Base-by-base conservation (phyloP, 1,139 yeast genomes). In the Debaryomycetaceae sp. region DNA sequence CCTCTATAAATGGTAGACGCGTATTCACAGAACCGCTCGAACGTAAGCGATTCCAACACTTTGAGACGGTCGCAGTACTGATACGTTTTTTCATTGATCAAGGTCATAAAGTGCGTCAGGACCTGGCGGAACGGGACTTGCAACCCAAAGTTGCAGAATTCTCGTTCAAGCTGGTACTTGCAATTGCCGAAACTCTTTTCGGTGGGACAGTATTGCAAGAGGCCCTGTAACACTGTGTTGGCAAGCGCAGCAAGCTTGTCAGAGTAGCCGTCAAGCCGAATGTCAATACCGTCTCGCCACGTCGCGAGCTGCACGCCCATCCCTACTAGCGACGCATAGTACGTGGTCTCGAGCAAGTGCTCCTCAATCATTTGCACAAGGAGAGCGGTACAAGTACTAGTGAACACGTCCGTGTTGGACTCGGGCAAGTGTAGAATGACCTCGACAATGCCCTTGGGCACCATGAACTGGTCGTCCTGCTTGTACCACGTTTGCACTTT, bases 271-370 rank as follows among this genome's bases (percentile, higher is more conserved):
- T 67, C 62, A 13, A 85, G 62, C 28, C 71, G 70, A 25, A 90
- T 48, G 25, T 71, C 68, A 27, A 86, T 47, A 1, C 95, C 95
- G 40, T 79, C 86, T 37, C 79, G 68, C 37, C 79, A 71, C 30
- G 72, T 59, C 25, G 63, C 53, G 25, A 87, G 62, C 4, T 64
- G 56, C 36, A 77, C 76, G 28, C 65, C 58, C 33, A 86, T 65
- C 0, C 92, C 93, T 3, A 92, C 95, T 35, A 86, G 62, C 6
- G 77, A 71, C 0, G 98, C 96, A 47, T 81, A 80, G 44, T 90
- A 90, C 5, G 85, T 75, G 31, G 73, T 59, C 43, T 85, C 87
- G 39, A 77, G 78, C 40, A 90, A 58, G 26, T 72, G 73, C 45
- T 87, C 96, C 32, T 74, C 80, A 25, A 87, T 54, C 33, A 87